Base-by-base conservation (phyloP, 257 asterid species). In the Mentha longifolia region DNA sequence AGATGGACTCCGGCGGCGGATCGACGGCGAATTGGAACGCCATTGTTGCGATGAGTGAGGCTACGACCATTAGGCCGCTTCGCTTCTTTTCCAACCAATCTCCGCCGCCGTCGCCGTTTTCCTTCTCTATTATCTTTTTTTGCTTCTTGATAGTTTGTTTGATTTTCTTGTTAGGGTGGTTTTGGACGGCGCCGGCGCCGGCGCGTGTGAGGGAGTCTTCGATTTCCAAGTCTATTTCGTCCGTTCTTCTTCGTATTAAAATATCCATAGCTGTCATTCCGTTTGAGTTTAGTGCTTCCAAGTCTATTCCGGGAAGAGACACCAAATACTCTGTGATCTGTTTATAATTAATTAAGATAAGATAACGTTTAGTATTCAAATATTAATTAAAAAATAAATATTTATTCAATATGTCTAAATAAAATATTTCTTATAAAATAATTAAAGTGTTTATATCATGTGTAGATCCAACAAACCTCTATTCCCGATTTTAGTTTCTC, bases 41-140 rank as follows among this genome's bases (percentile, higher is more conserved):
- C 85, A 80, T 80, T 5, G 85, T 76, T 15, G 88, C 84, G 16
- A 80, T 73, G 0, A 83, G 80, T 11, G 84, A 78, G 0, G 88
- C 88, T 6, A 80, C 88, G 3, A 83, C 72, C 88, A 83, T 83
- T 42, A 83, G 19, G 11, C 79, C 82, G 3, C 80, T 80, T 15
- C 74, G 39, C 74, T 77, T 68, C 22, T 65, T 74, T 13, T 78
- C 80, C 0, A 80, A 61, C 87, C 87, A 80, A 12, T 77, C 83
- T 4, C 22, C 70, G 9, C 57, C 19, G 2, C 39, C 39, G 6
- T 6, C 8, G 39, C 2, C 8, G 6, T 33, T 33, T 33, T 61
- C 3, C 0, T 22, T 45, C 43, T 9, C 9, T 2, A 0, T 14
- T 8, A 43, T 68, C 7, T 45, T 22, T 12, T 35, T 39, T 22